Base-by-base conservation (phyloP, 192 early-diverging fungal genomes). In the Rhizoclosmatium globosum region DNA sequence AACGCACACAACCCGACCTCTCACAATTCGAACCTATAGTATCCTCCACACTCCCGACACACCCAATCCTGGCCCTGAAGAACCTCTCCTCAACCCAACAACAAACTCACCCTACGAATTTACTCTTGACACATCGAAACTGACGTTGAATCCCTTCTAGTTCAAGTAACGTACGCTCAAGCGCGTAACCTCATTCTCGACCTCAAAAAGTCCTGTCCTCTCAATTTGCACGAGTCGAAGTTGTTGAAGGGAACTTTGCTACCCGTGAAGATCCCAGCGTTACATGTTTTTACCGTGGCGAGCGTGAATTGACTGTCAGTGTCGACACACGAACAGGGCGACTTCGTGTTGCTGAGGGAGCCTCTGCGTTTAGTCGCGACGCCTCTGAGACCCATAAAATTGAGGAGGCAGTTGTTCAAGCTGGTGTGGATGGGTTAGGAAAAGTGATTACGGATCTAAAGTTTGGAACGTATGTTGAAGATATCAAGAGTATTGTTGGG, bases 301-400 rank as follows among this genome's bases (percentile, higher is more conserved):
- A 45, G 21, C 7, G n/a, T n/a, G 59, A 4, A n/a, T 56, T 62
- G 1, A n/a, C 41, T 15, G 7, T 74, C 11, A 11, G 4, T 6
- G 59, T 62, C 15, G 72, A 74, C 38, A 23, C 42, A 45, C 56
- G 72, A 31, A 74, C 58, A 9, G 72, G 72, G 3, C 15, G 11
- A 11, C 19, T 74, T 21, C 23, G 38, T 4, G 69, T 71, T 31
- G 15, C 53, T 17, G 44, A 23, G 38, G 67, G 67, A 68, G 9
- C 45, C 13, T 42, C 17, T 47, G 11, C 42, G 13, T 46, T 68
- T 2, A 43, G 17, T 45, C 67, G 17, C 1, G 39, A 11, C 39
- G 70, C 42, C 17, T 9, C 21, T 57, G 70, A 57, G 38, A 9
- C 11, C 23, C 15, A 39, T 7, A 39, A 62, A 1, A 7, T 7